Percentiles rank a stretch among this genome's conserved stretches.
Evolutionary conservation across 1,284 basidiomycete genomes (phyloP).

Genomic region (Ustilago shanxiensis): DNA sequence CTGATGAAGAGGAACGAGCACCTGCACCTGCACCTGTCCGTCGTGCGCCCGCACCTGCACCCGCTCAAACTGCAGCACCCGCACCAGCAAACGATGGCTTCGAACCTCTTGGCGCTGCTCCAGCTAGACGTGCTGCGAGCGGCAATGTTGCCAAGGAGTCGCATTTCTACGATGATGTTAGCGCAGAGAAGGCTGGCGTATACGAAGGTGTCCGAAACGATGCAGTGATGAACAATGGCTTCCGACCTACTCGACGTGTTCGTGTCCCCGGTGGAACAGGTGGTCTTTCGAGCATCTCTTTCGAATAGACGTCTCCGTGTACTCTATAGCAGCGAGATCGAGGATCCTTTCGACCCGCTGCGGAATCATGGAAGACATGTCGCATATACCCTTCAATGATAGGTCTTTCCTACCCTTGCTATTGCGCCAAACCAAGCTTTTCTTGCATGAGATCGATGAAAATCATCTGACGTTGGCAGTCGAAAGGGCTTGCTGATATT

Average conservation of each 20-base stretch:
- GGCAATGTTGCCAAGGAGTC: constrained; percentile 39
- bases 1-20: constrained; percentile 36
- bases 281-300: constrained; percentile 57
- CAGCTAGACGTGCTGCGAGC: constrained; percentile 33
- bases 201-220: constrained; percentile 52
- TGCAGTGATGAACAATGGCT: constrained; percentile 55
- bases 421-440: background rate
- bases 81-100: constrained; percentile 30
- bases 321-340: background rate
- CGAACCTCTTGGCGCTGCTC: constrained; percentile 32
- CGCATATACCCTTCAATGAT: constrained; percentile 31
- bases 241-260: constrained; percentile 57
- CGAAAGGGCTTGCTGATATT: background rate
- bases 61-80: too few species aligned
- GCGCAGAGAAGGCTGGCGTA: constrained; percentile 31
- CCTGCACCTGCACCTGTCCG: constrained; percentile 11
- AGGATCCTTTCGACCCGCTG: background rate
- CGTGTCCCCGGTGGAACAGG: constrained; percentile 58
- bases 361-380: background rate
- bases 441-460: background rate
- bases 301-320: constrained; percentile 22
- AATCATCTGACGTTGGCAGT: background rate
- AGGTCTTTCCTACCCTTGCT: background rate
- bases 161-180: constrained; percentile 29
- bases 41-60: constrained; percentile 12